Evolutionary conservation across 495 filamentous ascomycete genomes (phyloP), one percentile per base, ranked within the genome.

Genomic region (Glutinoglossum americanum): DNA sequence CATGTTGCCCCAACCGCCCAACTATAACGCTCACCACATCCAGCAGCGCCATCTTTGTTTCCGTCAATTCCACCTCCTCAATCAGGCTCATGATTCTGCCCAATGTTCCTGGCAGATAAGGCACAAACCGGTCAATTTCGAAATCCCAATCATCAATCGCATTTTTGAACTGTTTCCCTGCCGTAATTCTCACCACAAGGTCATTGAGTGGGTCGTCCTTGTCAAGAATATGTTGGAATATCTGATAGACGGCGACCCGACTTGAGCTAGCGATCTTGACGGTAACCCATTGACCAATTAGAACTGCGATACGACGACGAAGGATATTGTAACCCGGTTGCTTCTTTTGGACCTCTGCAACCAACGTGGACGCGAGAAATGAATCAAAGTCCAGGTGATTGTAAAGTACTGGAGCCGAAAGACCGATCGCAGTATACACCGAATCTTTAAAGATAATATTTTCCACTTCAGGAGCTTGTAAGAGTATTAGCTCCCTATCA

Each of bases 81-180:
- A 94, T 78, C 28, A 98, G 74, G 56, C 69, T 70, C 74, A 94
- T 81, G 30, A 96, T 70, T 51, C 74, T 73, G 35, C 71, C 71
- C 27, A 98, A 73, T 0, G 83, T 80, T 30, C 80, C 73, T 1
- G 81, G 71, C 0, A 86, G 83, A 64, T 78, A 94, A 1, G 86
- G 84, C 57, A 82, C 60, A 67, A 96, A 94, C 9, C 66, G 62
- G 21, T 82, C 76, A 0, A 79, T 67, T 3, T 73, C 71, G 63
- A 95, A 94, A n/a, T 84, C 83, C 65, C 84, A 89, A 5, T 89
- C 84, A 49, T 92, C 80, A n/a, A 85, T 75, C 28, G 93, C 74
- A 33, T 74, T 71, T 64, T 81, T 83, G 27, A 98, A 76, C 63
- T 93, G 85, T 57, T 86, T 77, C 10, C 87, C 92, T 5, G 92